Percentiles rank a stretch among this genome's conserved stretches.
These are phyloP conservation scores for Saccharomycopsis sp. DNA, from an alignment of 805 yeast genomes.

Conservation along the genomic window DNA sequence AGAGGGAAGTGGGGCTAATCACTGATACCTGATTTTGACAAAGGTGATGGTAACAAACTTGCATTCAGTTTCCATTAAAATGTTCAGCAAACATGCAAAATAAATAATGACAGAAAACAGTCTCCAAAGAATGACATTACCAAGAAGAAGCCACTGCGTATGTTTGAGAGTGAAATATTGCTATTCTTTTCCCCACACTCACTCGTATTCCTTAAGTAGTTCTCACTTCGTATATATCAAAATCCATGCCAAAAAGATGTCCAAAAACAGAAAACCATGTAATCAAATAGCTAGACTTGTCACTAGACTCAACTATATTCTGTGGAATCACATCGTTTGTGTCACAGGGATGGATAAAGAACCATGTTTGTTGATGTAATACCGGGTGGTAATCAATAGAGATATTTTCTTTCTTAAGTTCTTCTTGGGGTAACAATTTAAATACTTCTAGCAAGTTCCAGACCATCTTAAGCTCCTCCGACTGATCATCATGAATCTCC, in stretches of 20 bases:
- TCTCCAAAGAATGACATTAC: too few relatives aligned
- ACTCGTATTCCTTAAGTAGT: too few relatives aligned
- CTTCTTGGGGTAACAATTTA: background rate
- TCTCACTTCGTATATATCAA: too few relatives aligned
- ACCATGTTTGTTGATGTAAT: background rate
- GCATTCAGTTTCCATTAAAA: too few relatives aligned
- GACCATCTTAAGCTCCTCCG: background rate
- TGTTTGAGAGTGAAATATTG: too few relatives aligned
- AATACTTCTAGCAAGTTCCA: background rate
- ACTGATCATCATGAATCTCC: background rate
- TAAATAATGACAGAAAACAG: too few relatives aligned
- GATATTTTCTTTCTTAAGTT: background rate
- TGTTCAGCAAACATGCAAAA: too few relatives aligned
- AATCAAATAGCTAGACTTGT: background rate
- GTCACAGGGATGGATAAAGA: slow-evolving; percentile 2
- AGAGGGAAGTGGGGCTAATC: too few relatives aligned
- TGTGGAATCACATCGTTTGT: background rate
- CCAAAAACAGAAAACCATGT: background rate
- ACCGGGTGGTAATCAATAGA: background rate
- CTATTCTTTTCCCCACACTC: too few relatives aligned
- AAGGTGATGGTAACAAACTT: too few relatives aligned
- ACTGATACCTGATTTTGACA: too few relatives aligned
- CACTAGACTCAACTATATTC: background rate
- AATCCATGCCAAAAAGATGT: background rate
- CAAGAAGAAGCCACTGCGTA: too few relatives aligned